Conservation (phyloP, 2,329 filamentous ascomycete species). For the Metarhizium rileyi region DNA sequence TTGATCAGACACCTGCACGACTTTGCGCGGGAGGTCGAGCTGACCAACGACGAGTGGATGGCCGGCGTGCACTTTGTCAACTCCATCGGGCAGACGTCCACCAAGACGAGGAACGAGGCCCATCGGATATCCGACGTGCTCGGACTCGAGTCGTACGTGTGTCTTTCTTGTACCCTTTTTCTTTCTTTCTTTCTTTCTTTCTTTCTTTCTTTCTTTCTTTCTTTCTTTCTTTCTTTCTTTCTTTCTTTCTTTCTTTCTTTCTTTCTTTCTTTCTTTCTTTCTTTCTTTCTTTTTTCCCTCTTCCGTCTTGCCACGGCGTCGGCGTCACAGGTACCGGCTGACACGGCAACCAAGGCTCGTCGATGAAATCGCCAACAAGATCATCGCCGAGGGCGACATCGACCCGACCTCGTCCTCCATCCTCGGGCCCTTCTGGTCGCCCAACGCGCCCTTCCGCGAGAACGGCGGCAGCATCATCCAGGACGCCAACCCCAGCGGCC, state of each 20-base stretch:
- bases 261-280: too few relatives aligned
- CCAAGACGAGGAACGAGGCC: slow-evolving; percentile 62
- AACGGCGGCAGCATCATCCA: slow-evolving; percentile 59
- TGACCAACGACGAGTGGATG: slow-evolving; percentile 70
- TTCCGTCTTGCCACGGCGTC: background rate
- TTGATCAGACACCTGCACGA: slow-evolving; percentile 68
- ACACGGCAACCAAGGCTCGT: slow-evolving; percentile 21
- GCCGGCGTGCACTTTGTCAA: slow-evolving; percentile 67
- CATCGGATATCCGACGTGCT: slow-evolving; percentile 65
- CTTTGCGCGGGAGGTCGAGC: slow-evolving; percentile 67
- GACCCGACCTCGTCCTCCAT: slow-evolving; percentile 66
- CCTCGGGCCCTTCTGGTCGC: slow-evolving; percentile 70
- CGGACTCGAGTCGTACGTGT: slow-evolving; percentile 58
- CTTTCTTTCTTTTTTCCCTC: too few relatives aligned
- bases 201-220: too few relatives aligned
- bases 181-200: background rate
- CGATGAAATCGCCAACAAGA: slow-evolving; percentile 56
- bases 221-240: too few relatives aligned
- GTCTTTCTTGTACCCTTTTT: background rate
- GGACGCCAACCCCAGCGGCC: slow-evolving; percentile 46
- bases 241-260: background rate
- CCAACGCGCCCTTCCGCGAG: slow-evolving; percentile 62
- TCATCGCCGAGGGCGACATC: slow-evolving; percentile 50
- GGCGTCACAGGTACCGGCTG: background rate
- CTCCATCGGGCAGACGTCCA: slow-evolving; percentile 59